A percentile compares a stretch with the other conserved stretches of the same genome.
Evolutionary conservation across 169 alveolate species (phyloP).

Genomic region (Cryptosporidium sp.): DNA sequence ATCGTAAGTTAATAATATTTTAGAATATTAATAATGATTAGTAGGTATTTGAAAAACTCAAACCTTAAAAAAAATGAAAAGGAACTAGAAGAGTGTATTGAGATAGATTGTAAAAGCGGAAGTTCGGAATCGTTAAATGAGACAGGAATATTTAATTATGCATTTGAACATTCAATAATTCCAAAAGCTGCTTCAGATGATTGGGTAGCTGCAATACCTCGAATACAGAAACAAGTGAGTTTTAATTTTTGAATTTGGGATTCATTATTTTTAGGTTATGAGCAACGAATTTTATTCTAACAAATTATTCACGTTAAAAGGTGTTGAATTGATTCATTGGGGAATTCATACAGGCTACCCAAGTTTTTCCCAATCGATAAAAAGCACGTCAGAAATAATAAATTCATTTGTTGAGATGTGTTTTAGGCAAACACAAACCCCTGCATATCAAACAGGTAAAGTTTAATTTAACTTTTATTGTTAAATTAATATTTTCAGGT

Average conservation of each 20-base stretch:
- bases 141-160: not conserved
- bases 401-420: constrained; percentile 3
- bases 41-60: not conserved
- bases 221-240: constrained; percentile 28
- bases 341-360: not conserved
- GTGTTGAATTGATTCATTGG: constrained; percentile 28
- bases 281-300: constrained; percentile 15
- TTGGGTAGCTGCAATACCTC: constrained; percentile 63
- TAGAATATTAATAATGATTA: not conserved
- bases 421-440: constrained; percentile 33
- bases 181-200: constrained; percentile 66
- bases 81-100: constrained; percentile 9
- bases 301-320: constrained; percentile 1
- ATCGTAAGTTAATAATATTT: not conserved
- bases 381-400: not conserved
- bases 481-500: constrained; percentile 1
- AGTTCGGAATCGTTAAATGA: not conserved
- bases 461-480: not conserved
- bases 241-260: not conserved
- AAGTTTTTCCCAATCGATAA: constrained; percentile 5
- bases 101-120: not conserved
- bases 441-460: constrained; percentile 54
- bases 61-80: not conserved
- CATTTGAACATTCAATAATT: constrained; percentile 31
- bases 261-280: not conserved